phyloP scores from a whole-genome alignment of 108 stramenopile species.

The Fragilaria radians region DNA sequence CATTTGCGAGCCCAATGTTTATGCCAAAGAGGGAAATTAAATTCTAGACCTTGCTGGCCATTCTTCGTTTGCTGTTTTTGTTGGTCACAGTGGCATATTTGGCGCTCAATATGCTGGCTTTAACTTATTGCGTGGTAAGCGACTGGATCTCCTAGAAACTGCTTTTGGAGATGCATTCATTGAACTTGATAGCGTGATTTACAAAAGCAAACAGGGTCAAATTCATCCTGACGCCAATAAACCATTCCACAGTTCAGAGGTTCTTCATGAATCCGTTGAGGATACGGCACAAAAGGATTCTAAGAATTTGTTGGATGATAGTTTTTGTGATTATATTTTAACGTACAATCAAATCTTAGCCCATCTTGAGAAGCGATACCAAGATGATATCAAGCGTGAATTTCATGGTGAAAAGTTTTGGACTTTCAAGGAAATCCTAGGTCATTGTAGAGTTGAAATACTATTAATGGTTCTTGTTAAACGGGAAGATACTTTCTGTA shows the following conservation, averaged over 20 bases:
- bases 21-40: slow-evolving; percentile 1
- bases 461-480: no score
- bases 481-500: no score
- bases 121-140: slow-evolving; percentile 42
- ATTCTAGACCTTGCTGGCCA: slow-evolving; percentile 34
- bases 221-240: slow-evolving; percentile 20
- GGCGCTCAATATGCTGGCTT: slow-evolving; percentile 47
- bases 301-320: no score
- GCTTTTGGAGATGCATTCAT: slow-evolving; percentile 48
- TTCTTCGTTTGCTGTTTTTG: slow-evolving; percentile 67
- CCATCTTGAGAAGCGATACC: no score
- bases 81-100: slow-evolving; percentile 72
- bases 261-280: no score
- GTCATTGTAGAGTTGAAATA: no score
- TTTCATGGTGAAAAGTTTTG: no score
- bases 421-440: no score
- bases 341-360: no score
- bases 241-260: slow-evolving; percentile 26
- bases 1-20: slow-evolving; percentile 13
- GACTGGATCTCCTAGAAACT: slow-evolving; percentile 29
- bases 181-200: slow-evolving; percentile 52
- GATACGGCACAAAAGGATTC: no score
- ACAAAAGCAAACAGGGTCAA: slow-evolving; percentile 19
- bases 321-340: no score
- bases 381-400: no score